These are phyloP conservation scores for Evansstolkia leycettana DNA, from an alignment of 495 filamentous ascomycete genomes.

Conservation along the genomic window DNA sequence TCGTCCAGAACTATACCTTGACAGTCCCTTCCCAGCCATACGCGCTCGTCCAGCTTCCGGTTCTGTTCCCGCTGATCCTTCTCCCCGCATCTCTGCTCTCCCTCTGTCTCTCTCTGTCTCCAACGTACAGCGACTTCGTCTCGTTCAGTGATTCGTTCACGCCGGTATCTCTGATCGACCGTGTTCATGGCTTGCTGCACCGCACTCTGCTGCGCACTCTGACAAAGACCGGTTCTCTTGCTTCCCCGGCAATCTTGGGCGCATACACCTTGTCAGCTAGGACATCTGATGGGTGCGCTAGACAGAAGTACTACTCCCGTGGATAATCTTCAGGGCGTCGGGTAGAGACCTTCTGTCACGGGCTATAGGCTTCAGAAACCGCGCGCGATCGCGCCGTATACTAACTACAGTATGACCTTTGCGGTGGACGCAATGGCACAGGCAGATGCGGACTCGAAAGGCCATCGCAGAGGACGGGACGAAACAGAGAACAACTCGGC, in stretches of 20 bases:
- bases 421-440: conserved; percentile 16
- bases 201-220: background rate
- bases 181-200: background rate
- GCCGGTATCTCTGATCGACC: no score
- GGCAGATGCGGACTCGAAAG: conserved; percentile 6
- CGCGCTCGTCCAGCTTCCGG: no score
- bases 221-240: background rate
- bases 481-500: conserved; percentile 12
- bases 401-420: conserved; percentile 10
- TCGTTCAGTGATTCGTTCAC: no score
- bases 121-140: no score
- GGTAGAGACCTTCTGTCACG: background rate
- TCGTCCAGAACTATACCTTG: no score
- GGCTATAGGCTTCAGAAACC: background rate
- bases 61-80: no score
- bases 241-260: background rate
- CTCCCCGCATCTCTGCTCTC: no score
- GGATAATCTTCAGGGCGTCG: background rate
- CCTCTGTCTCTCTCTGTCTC: no score
- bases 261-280: background rate
- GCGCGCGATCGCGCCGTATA: background rate
- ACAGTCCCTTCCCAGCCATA: no score
- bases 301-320: background rate
- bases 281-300: background rate
- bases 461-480: conserved; percentile 14